A percentile compares a stretch with the other conserved stretches of the same genome.
Evolutionary conservation across 202 grass and related monocot genomes (phyloP).

Genomic region (Carex arenaria): DNA sequence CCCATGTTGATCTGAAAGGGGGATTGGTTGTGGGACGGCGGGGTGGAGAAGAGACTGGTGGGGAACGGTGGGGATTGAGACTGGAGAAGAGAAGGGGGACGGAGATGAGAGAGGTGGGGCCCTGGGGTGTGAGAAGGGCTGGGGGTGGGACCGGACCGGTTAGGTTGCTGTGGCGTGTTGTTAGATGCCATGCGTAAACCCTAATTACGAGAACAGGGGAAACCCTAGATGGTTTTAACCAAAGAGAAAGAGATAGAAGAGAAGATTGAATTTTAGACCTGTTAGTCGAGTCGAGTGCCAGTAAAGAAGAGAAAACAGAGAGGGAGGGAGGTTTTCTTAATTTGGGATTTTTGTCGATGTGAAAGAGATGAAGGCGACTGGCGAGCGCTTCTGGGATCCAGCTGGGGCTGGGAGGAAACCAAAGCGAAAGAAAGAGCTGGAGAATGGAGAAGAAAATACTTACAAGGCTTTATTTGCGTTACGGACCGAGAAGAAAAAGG

Average conservation of each 20-base stretch:
- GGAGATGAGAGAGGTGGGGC: slow-evolving; percentile 51
- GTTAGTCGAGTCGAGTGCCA: background rate
- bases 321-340: background rate
- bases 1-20: slow-evolving; percentile 83
- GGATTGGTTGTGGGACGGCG: slow-evolving; percentile 28
- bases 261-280: background rate
- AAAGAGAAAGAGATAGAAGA: slow-evolving; percentile 10
- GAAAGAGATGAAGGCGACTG: background rate
- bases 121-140: slow-evolving; percentile 21
- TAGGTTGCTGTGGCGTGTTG: slow-evolving; percentile 13
- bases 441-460: background rate
- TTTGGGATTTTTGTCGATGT: background rate
- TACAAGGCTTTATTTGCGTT: background rate
- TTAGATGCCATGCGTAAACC: slow-evolving; percentile 18
- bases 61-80: slow-evolving; percentile 36
- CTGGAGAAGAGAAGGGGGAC: slow-evolving; percentile 38
- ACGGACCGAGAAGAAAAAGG: background rate
- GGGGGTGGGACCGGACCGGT: slow-evolving; percentile 13
- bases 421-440: background rate
- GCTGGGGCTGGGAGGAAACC: background rate
- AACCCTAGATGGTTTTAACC: slow-evolving; percentile 8
- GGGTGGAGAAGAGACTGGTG: slow-evolving; percentile 50
- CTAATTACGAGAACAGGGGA: background rate
- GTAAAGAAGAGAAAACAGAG: background rate
- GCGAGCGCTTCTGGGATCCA: background rate